These are phyloP conservation scores for Venturia pyrina DNA, from an alignment of 2,329 filamentous ascomycete genomes.

Conservation along the genomic window DNA sequence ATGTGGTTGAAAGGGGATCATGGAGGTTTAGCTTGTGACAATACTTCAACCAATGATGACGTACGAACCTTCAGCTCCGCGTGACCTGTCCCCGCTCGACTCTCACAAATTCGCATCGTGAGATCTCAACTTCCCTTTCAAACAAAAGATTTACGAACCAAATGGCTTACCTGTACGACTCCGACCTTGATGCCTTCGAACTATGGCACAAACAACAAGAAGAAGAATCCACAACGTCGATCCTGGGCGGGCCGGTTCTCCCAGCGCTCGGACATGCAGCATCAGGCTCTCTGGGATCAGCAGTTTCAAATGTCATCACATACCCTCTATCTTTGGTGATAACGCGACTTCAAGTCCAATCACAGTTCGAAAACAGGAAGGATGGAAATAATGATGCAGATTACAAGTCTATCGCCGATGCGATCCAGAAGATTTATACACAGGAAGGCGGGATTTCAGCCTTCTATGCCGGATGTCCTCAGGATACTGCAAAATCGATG, in stretches of 20 bases:
- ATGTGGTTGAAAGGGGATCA: not conserved
- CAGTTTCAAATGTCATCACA: slow-evolving; percentile 65
- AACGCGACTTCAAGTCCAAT: slow-evolving; percentile 71
- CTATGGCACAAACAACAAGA: slow-evolving; percentile 33
- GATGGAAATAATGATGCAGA: slow-evolving; percentile 27
- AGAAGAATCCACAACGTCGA: slow-evolving; percentile 15
- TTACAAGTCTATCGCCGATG: slow-evolving; percentile 59
- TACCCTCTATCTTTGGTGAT: slow-evolving; percentile 78
- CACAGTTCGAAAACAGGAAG: slow-evolving; percentile 22
- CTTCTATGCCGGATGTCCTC: slow-evolving; percentile 47
- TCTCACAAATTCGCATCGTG: not conserved
- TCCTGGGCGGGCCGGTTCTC: slow-evolving; percentile 38
- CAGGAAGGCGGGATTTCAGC: slow-evolving; percentile 59
- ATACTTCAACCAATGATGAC: not conserved
- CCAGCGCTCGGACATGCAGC: slow-evolving; percentile 73
- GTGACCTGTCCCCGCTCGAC: slow-evolving; percentile 2
- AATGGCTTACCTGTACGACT: not conserved
- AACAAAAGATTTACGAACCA: not conserved
- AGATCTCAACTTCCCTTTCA: not conserved
- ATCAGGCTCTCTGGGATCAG: slow-evolving; percentile 68
- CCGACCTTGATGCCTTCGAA: slow-evolving; percentile 28
- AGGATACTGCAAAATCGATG: slow-evolving; percentile 36
- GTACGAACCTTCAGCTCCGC: not conserved
- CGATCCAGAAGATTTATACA: slow-evolving; percentile 58
- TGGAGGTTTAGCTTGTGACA: not conserved